Percentiles rank a stretch among this genome's conserved stretches.
Evolutionary conservation across 495 filamentous ascomycete species (phyloP).

Genomic region (Staphylotrichum longicolle): DNA sequence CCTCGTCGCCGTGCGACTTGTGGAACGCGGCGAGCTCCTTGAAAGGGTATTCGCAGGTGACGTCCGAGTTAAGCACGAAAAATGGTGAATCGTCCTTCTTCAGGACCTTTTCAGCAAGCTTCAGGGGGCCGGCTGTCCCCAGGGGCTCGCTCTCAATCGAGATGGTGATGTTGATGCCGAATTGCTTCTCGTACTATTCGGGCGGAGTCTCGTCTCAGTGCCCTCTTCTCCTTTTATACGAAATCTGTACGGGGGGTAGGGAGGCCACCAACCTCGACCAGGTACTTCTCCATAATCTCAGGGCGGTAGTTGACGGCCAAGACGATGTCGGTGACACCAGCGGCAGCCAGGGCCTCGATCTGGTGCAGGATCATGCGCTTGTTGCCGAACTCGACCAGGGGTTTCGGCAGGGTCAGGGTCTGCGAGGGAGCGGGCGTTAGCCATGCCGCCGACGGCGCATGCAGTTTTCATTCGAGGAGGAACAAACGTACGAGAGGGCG

Average conservation of each 20-base stretch:
- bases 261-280: slow-evolving; percentile 46
- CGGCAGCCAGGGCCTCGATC: slow-evolving; percentile 89
- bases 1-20: slow-evolving; percentile 88
- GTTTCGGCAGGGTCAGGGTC: slow-evolving; percentile 97
- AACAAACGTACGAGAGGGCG: slow-evolving; percentile 81
- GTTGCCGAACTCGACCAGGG: slow-evolving; percentile 96
- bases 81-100: slow-evolving; percentile 92
- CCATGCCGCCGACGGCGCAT: slow-evolving; percentile 2
- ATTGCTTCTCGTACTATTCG: slow-evolving; percentile 79
- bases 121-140: slow-evolving; percentile 92
- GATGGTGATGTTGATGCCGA: slow-evolving; percentile 92
- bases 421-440: slow-evolving; percentile 40
- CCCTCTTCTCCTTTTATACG: neutral
- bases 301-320: slow-evolving; percentile 98
- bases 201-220: slow-evolving; percentile 11
- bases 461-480: slow-evolving; percentile 9
- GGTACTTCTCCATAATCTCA: slow-evolving; percentile 80
- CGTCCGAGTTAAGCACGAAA: slow-evolving; percentile 98
- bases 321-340: slow-evolving; percentile 96
- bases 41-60: slow-evolving; percentile 98
- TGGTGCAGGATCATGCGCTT: slow-evolving; percentile 99
- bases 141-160: slow-evolving; percentile 94
- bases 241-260: slow-evolving; percentile 9
- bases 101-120: slow-evolving; percentile 91
- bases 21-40: slow-evolving; percentile 85